Conservation (phyloP, 345 rosid genomes). For the Adansonia digitata region DNA sequence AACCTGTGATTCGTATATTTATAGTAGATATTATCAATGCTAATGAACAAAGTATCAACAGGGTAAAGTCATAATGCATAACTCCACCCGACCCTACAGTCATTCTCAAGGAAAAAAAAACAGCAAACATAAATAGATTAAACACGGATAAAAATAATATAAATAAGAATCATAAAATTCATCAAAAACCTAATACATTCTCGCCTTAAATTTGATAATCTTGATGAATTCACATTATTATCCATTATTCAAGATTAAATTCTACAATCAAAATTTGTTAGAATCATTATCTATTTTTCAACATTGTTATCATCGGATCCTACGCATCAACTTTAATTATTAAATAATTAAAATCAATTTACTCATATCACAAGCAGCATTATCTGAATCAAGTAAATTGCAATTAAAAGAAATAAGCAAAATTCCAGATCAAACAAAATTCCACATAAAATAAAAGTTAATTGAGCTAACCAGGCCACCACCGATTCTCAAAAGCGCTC, state of each 20-base stretch:
- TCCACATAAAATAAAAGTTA: background rate
- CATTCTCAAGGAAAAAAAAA: background rate
- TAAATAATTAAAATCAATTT: background rate
- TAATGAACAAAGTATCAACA: background rate
- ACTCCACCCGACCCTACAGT: background rate
- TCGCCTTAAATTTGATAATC: background rate
- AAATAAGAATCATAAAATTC: background rate
- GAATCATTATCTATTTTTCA: background rate
- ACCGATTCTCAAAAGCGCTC: conserved; percentile 79
- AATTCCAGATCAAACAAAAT: conserved; percentile 22
- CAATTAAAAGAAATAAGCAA: conserved; percentile 3
- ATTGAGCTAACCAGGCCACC: conserved; percentile 71
- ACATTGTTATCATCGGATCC: conserved; percentile 2
- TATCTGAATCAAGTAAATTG: conserved; percentile 13
- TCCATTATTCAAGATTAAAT: background rate
- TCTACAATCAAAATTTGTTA: background rate
- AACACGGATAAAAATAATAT: background rate
- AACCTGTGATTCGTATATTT: conserved; percentile 37
- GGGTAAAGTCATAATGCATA: background rate
- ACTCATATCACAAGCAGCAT: background rate
- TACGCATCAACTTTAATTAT: background rate
- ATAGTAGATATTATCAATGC: background rate
- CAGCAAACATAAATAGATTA: background rate
- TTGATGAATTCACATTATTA: background rate
- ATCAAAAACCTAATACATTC: background rate